Evolutionary conservation across 345 rosid genomes (phyloP).

Genomic region (Aquilaria malaccensis): DNA sequence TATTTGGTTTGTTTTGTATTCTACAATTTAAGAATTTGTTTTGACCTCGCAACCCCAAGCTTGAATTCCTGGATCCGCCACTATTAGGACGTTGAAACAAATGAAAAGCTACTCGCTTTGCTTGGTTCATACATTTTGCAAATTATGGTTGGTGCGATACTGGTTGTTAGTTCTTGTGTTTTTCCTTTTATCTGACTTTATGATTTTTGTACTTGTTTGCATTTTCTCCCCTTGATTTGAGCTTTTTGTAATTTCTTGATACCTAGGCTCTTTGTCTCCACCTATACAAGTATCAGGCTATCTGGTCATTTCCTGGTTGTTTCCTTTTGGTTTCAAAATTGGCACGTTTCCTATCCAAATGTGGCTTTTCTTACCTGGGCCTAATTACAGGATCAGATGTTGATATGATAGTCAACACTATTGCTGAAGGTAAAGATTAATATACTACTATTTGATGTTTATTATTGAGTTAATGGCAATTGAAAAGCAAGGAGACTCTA

Average conservation of each 20-base stretch:
- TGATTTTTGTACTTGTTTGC: neutral
- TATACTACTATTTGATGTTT: conserved; percentile 2
- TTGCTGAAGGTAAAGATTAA: conserved; percentile 37
- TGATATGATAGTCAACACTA: conserved; percentile 28
- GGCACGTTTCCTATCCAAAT: conserved; percentile 39
- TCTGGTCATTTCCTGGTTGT: conserved; percentile 31
- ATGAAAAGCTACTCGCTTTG: conserved; percentile 49
- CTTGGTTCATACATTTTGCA: conserved; percentile 72
- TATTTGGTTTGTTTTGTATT: too few species aligned
- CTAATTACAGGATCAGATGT: conserved; percentile 57
- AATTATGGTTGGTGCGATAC: conserved; percentile 49
- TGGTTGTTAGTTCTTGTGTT: conserved; percentile 2
- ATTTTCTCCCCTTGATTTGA: neutral
- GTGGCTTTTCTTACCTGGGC: conserved; percentile 56
- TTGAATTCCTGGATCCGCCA: too few species aligned
- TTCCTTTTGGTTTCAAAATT: conserved; percentile 37
- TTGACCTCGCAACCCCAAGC: too few species aligned
- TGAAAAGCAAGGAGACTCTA: neutral
- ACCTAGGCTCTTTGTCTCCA: conserved; percentile 59
- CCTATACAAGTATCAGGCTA: conserved; percentile 28
- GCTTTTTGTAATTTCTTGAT: conserved; percentile 10
- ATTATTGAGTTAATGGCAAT: neutral
- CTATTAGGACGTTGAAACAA: conserved; percentile 38
- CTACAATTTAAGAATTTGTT: too few species aligned
- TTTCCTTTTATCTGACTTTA: conserved; percentile 1